These are phyloP conservation scores for Musa schizocarpa DNA, from an alignment of 176 grass and related monocot species.

Conservation along the genomic window DNA sequence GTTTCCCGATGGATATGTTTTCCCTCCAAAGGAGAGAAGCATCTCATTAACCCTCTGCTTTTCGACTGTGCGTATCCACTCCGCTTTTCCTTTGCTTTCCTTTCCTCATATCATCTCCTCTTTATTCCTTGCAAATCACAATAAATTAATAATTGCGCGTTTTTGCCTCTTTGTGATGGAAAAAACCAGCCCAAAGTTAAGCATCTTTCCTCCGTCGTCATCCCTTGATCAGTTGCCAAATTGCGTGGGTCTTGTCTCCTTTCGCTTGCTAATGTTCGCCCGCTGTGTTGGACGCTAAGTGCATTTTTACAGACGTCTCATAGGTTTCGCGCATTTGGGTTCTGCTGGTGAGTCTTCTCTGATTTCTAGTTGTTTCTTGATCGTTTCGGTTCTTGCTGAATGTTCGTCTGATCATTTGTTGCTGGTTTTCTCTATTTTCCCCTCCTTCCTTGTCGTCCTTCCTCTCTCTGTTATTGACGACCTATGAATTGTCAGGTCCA, in stretches of 20 bases:
- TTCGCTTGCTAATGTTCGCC: neutral
- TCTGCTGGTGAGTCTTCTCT: neutral
- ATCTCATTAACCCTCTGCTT: neutral
- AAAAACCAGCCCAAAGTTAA: slow-evolving; percentile 4
- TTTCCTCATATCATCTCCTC: neutral
- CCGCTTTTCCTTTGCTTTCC: slow-evolving; percentile 2
- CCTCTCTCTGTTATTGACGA: neutral
- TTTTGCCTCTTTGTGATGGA: neutral
- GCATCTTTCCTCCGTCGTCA: slow-evolving; percentile 1
- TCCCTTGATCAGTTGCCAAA: neutral
- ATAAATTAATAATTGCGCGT: neutral
- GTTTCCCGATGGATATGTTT: neutral
- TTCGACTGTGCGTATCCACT: neutral
- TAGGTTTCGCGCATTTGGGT: neutral
- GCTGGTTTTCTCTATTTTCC: neutral
- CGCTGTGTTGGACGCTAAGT: neutral
- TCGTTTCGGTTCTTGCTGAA: neutral
- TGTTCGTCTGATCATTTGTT: neutral
- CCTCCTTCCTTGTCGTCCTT: neutral
- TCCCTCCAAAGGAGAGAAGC: slow-evolving; percentile 6
- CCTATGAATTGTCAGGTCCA: no score
- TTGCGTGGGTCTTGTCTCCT: neutral
- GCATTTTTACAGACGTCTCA: neutral
- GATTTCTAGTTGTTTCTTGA: neutral
- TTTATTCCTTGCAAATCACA: slow-evolving; percentile 7